These are phyloP conservation scores for Capillidium rhysosporum DNA, from an alignment of 371 early-diverging fungal genomes.

Conservation along the genomic window DNA sequence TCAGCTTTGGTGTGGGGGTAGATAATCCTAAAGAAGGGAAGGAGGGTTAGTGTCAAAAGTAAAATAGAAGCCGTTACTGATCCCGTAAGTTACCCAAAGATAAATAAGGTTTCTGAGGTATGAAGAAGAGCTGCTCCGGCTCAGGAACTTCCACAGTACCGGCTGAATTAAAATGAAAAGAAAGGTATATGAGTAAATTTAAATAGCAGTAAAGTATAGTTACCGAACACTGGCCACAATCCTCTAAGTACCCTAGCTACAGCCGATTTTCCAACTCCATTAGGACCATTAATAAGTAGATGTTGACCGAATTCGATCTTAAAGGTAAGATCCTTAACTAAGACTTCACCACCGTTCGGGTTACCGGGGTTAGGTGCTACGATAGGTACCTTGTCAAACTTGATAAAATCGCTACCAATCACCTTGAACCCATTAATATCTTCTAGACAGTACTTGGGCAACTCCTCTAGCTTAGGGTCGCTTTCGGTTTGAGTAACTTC, in stretches of 20 bases:
- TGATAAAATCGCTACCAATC: conserved; percentile 24
- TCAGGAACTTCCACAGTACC: conserved; percentile 45
- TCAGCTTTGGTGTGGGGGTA: conserved; percentile 70
- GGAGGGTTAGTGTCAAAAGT: neutral
- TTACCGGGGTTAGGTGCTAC: conserved; percentile 42
- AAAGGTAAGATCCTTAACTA: conserved; percentile 33
- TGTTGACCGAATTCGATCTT: conserved; percentile 42
- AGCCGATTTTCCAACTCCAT: conserved; percentile 65
- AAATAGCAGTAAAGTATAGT: neutral
- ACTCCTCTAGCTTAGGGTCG: conserved; percentile 32
- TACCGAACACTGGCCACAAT: conserved; percentile 71
- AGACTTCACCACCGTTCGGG: conserved; percentile 33
- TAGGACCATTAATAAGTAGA: conserved; percentile 53
- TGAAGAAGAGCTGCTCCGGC: conserved; percentile 52
- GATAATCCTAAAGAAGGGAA: conserved; percentile 26
- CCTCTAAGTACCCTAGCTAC: conserved; percentile 62
- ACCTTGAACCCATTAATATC: conserved; percentile 26
- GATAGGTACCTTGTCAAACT: conserved; percentile 40
- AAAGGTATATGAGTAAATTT: neutral
- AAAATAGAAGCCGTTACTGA: conserved; percentile 24
- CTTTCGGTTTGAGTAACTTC: conserved; percentile 20
- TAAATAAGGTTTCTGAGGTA: conserved; percentile 80
- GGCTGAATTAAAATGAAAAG: conserved; percentile 10
- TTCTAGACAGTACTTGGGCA: conserved; percentile 29
- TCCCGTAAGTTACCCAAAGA: conserved; percentile 67